Evolutionary conservation across 1,284 basidiomycete species (phyloP), one percentile per base, ranked within the genome.

Genomic region (Pyrrhoderma noxium): DNA sequence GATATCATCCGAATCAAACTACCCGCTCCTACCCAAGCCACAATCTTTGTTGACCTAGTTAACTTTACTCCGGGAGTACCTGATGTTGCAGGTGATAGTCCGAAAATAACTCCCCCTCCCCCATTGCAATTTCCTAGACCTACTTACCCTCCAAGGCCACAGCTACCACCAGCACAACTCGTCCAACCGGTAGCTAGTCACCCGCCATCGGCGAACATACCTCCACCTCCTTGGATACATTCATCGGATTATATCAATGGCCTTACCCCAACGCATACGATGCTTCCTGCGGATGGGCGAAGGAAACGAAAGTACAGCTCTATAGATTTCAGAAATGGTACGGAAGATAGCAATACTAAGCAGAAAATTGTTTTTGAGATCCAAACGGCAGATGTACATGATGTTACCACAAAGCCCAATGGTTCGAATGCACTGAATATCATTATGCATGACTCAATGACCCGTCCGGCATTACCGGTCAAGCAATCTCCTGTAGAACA

Each of bases 41-140:
- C 85, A 0, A 63, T 89, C 5, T 85, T 86, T 60, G 77, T 89
- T 5, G 85, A 89, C 50, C 75, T 89, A 11, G 71, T 86, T 50
- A 74, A 79, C 22, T 87, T 85, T 56, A 70, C 69, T 0, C 72
- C 76, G 2, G 75, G 77, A 25, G 71, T 75, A 55, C 70, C 71
- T 4, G 70, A 72, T 64, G 21, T 57, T 59, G 23, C 47, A 49
- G 22, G 39, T 31, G 27, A 31, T 21, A 49, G 16, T 41, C 23
- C 51, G n/a, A 23, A 49, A 25, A 18, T 43, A 18, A 18, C 25
- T 16, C 34, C 38, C 16, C 18, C 25, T 14, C 34, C 52, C 4
- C 47, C 25, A 11, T 5, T 31, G 7, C 27, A 31, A 31, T 31
- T 31, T 11, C 5, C 5, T 11, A 31, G 11, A 11, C 5, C 27